These are phyloP conservation scores for Lentinula lateritia DNA, from an alignment of 768 basidiomycete species.

Conservation along the genomic window DNA sequence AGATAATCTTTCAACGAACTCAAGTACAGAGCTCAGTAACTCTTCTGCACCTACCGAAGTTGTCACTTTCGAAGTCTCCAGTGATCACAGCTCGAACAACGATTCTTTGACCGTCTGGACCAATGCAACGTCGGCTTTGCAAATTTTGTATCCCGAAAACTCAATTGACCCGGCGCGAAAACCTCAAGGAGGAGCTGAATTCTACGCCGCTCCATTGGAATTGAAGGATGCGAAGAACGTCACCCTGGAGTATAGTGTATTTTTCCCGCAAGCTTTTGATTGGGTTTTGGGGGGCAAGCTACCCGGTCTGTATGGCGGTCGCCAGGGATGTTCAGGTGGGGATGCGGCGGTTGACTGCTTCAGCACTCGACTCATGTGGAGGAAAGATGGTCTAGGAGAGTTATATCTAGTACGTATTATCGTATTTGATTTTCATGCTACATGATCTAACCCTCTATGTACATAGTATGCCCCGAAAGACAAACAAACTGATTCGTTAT, in stretches of 20 bases:
- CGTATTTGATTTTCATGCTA: not conserved
- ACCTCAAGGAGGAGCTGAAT: conserved; percentile 74
- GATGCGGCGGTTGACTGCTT: conserved; percentile 70
- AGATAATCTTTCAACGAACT: conserved; percentile 35
- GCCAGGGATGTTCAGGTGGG: conserved; percentile 64
- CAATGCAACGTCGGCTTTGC: conserved; percentile 34
- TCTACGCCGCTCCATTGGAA: conserved; percentile 42
- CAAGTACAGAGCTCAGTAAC: conserved; percentile 19
- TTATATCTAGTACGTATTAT: conserved; percentile 56
- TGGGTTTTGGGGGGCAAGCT: conserved; percentile 84
- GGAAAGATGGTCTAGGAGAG: conserved; percentile 62
- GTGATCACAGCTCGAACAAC: not conserved
- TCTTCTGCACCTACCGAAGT: conserved; percentile 7
- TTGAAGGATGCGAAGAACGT: conserved; percentile 46
- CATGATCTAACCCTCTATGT: not conserved
- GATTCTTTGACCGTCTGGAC: not conserved
- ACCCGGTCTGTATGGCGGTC: conserved; percentile 75
- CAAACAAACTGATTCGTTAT: conserved; percentile 56
- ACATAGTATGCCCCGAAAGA: conserved; percentile 70
- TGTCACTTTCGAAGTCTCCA: conserved; percentile 7
- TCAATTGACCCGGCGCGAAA: conserved; percentile 63
- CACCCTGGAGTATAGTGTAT: conserved; percentile 65
- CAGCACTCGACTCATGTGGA: conserved; percentile 85
- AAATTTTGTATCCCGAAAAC: conserved; percentile 60
- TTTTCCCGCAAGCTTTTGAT: conserved; percentile 68